Conservation (phyloP, 164 flowering plant genomes). For the Berberis vulgaris region DNA sequence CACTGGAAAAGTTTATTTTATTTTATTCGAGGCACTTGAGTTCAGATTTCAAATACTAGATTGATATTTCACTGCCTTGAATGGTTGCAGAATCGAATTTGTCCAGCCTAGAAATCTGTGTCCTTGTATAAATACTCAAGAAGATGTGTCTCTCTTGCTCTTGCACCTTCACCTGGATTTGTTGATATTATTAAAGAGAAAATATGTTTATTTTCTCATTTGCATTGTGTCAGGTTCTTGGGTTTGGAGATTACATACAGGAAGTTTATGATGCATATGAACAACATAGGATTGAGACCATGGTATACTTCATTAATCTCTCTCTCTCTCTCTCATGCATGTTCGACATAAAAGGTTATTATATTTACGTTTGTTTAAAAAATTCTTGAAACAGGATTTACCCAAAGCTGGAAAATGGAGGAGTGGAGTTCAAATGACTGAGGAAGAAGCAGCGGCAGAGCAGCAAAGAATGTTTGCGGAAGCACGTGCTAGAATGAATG, state of each 20-base stretch:
- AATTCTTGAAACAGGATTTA: conserved; percentile 46
- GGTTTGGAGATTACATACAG: conserved; percentile 94
- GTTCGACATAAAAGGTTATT: background rate
- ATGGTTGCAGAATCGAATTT: too few species aligned
- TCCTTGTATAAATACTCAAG: too few species aligned
- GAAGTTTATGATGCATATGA: conserved; percentile 95
- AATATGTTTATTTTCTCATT: too few species aligned
- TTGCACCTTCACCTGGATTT: too few species aligned
- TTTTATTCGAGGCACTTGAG: too few species aligned
- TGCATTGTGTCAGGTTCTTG: conserved; percentile 59
- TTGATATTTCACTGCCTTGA: too few species aligned
- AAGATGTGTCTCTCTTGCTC: too few species aligned
- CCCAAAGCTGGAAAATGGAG: conserved; percentile 44
- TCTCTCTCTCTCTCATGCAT: background rate
- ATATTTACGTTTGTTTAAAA: background rate
- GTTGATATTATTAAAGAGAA: too few species aligned
- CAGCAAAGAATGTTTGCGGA: conserved; percentile 99
- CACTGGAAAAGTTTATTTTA: too few species aligned
- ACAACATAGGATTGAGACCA: conserved; percentile 86
- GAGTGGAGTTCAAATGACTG: conserved; percentile 64
- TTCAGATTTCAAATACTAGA: too few species aligned
- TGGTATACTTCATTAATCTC: conserved; percentile 31
- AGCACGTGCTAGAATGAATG: conserved; percentile 98
- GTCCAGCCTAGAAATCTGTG: too few species aligned
- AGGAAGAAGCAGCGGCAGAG: conserved; percentile 93